Base-by-base conservation (phyloP, 2,329 filamentous ascomycete species). In the Akanthomyces uredinophilus region DNA sequence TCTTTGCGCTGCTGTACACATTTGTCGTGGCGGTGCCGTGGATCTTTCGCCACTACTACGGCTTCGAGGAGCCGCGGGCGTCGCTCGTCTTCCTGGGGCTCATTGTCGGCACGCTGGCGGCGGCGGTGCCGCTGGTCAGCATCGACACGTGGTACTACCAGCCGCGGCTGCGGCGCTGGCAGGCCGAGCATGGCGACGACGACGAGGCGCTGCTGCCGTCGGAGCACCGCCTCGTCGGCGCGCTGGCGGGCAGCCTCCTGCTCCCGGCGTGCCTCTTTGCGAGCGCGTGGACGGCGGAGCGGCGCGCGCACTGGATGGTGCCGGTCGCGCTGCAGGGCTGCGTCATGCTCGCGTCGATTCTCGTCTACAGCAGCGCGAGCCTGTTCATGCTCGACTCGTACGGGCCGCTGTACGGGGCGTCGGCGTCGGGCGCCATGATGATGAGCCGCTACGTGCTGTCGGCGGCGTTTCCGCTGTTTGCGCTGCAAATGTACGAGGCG, bases 61-160 rank as follows among this genome's bases (percentile, higher is more conserved):
- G 83, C 49, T 89, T 86, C 84, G 80, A 77, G 16, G 70, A 79
- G 35, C 85, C 85, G 39, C 77, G 87, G 37, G 82, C 84, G 43
- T 85, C 87, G 22, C 78, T 90, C 0, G 79, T 89, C 1, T 90
- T 91, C 72, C 71, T 91, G 27, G 88, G 89, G 46, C 83, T 91
- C 10, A 81, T 84, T 10, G 81, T 89, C 32, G 89, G 89, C 60
- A 88, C 90, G 79, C 67, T 87, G 4, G 58, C 77, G 8, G 85
- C 85, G 1, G 65, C 68, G 16, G 50, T 61, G 24, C 69, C 69
- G 14, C 65, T 70, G 37, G 61, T 69, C 37, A 80, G 90, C 2
- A 67, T 71, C 2, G 87, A 86, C 68, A 79, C 80, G 66, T 74
- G 81, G 47, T 79, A 73, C 66, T 81, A 85, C 67, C 87, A 87